Base-by-base conservation (phyloP, 2,329 filamentous ascomycete species). In the Colletotrichum kahawae region DNA sequence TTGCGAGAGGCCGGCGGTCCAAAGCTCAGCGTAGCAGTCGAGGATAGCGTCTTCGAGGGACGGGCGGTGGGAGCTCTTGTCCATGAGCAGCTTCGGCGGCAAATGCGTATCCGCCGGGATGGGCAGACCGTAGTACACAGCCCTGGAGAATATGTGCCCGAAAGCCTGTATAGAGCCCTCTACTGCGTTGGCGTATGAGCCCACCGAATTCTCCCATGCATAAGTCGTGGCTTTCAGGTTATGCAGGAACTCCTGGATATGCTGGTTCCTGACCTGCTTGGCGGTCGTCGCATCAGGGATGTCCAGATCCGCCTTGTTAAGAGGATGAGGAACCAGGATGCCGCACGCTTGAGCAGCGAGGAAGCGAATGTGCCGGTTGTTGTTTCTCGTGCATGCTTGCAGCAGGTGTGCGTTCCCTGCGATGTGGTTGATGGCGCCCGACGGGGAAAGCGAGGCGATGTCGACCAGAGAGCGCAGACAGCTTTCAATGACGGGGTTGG, bases 281-380 rank as follows among this genome's bases (percentile, higher is more conserved):
- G 70, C 80, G 10, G 87, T 83, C 18, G 65, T 48, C 34, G 34
- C 34, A 18, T 82, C 83, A 10, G 84, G 79, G 14, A 92, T 79
- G 5, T 84, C 80, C 14, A 69, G 14, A 29, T 76, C 73, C 63
- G 64, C 57, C 29, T 62, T 51, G 71, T 87, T 88, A 8, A 79
- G 80, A 5, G 88, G 87, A 81, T 96, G 94, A 0, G 95, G 93
- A 1, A 90, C 92, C 7, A 98, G 84, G 14, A 98, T 93, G 1
- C 95, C 96, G 78, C 95, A 91, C 0, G 92, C 90, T 75, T 92
- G 92, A 18, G 95, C 92, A 2, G 93, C 92, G 33, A 93, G 86
- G 48, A 88, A 86, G 43, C 96, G 90, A 7, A 93, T 88, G 70
- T 92, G 89, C 76, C 92, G 89, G 77, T 94, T 93, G 81, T 96